These are phyloP conservation scores for Alternaria sp. DNA, from an alignment of 2,329 filamentous ascomycete genomes.

Conservation along the genomic window DNA sequence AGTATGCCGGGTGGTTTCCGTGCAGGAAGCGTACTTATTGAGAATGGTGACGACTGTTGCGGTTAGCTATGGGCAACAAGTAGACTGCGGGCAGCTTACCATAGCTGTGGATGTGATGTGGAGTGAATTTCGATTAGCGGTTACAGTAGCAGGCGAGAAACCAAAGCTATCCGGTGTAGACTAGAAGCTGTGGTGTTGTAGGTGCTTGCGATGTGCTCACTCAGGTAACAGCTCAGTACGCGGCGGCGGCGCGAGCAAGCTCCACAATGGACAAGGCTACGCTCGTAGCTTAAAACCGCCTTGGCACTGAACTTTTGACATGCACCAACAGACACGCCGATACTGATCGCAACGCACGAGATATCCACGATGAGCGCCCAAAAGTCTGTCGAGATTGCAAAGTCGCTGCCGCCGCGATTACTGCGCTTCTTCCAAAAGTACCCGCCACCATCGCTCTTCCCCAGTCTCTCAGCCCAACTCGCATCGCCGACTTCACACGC, in stretches of 20 bases:
- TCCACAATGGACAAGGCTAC: conserved; percentile 16
- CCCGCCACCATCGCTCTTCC: conserved; percentile 69
- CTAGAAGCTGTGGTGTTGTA: conserved; percentile 12
- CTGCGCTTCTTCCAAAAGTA: conserved; percentile 89
- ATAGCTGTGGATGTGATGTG: conserved; percentile 43
- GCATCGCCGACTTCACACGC: conserved; percentile 26
- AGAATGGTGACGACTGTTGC: conserved; percentile 83
- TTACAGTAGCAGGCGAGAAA: not conserved
- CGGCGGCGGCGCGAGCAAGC: conserved; percentile 26
- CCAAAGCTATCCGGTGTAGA: not conserved
- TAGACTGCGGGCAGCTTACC: conserved; percentile 45
- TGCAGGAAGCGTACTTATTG: conserved; percentile 74
- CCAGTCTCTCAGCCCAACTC: conserved; percentile 34
- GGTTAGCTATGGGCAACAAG: conserved; percentile 44
- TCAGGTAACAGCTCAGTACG: conserved; percentile 34
- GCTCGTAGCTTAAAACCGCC: conserved; percentile 11
- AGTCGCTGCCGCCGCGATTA: conserved; percentile 77
- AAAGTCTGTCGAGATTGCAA: conserved; percentile 65
- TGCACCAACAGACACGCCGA: conserved; percentile 8
- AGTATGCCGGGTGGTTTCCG: conserved; percentile 15
- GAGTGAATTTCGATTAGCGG: not conserved
- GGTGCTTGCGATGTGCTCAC: conserved; percentile 17
- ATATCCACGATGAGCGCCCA: conserved; percentile 39
- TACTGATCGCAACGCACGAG: conserved; percentile 13
- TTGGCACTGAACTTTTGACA: conserved; percentile 28